Evolutionary conservation across 179 eudicot species (phyloP).

Genomic region (Spinacia oleracea): DNA sequence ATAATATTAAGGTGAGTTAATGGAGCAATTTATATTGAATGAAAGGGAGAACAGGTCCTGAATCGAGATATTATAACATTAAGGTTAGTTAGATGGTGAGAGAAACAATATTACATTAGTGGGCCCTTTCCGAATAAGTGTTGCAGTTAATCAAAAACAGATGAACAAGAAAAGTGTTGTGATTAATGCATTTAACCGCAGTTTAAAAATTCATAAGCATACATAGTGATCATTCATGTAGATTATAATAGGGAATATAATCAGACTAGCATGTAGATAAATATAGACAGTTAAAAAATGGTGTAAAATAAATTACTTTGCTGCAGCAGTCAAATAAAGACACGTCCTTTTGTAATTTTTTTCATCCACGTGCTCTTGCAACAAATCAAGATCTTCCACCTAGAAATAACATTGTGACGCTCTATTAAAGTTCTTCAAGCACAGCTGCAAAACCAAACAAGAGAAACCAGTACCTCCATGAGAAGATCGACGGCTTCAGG

Average conservation of each 20-base stretch:
- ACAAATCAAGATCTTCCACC: slow-evolving; percentile 89
- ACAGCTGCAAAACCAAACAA: slow-evolving; percentile 11
- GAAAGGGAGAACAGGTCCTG: no score
- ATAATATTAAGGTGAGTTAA: no score
- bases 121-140: no score
- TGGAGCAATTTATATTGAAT: no score
- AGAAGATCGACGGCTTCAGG: slow-evolving; percentile 98
- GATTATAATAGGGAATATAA: not conserved
- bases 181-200: not conserved
- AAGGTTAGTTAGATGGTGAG: no score
- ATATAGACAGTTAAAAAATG: not conserved
- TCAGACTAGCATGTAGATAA: not conserved
- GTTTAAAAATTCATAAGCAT: not conserved
- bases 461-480: slow-evolving; percentile 69
- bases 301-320: slow-evolving; percentile 49
- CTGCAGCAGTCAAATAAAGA: slow-evolving; percentile 76
- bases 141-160: no score
- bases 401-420: slow-evolving; percentile 21
- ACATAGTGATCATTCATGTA: not conserved
- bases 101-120: no score
- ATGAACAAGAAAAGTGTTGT: no score
- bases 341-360: slow-evolving; percentile 78
- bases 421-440: slow-evolving; percentile 8
- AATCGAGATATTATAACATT: no score
- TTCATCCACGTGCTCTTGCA: slow-evolving; percentile 68